Evolutionary conservation across 306 rosid species (phyloP).

Genomic region (Inga leiocalycina): DNA sequence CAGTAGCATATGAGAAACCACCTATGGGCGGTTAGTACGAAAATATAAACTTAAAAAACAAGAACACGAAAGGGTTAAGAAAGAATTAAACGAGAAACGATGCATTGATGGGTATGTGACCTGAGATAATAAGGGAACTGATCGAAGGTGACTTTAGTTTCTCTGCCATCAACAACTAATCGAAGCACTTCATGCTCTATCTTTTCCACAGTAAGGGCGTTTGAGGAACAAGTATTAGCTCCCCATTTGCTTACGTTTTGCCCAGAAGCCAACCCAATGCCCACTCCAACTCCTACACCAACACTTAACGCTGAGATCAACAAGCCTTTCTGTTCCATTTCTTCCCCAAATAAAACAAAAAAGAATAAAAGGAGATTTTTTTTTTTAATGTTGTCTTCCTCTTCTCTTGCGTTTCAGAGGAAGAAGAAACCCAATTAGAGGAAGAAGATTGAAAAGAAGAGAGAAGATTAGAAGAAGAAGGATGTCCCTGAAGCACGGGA

Average conservation of each 20-base stretch:
- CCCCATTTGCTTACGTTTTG: constrained; percentile 69
- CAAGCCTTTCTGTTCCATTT: constrained; percentile 77
- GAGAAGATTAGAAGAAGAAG: background rate
- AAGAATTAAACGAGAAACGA: background rate
- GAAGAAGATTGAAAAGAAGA: background rate
- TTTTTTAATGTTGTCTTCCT: background rate
- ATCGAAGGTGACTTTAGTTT: constrained; percentile 81
- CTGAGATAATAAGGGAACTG: constrained; percentile 90
- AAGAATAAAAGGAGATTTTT: background rate
- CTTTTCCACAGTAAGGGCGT: constrained; percentile 58
- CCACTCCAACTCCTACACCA: constrained; percentile 90
- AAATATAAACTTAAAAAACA: background rate
- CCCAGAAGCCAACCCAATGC: constrained; percentile 83
- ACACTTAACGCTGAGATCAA: constrained; percentile 82
- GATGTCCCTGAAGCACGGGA: background rate
- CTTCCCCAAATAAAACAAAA: background rate
- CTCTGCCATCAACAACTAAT: constrained; percentile 75
- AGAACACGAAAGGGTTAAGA: background rate
- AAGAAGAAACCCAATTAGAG: background rate
- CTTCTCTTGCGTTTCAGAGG: background rate
- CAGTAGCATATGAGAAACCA: background rate
- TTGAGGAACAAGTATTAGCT: constrained; percentile 30
- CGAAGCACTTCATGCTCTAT: constrained; percentile 86
- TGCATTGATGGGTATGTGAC: constrained; percentile 20
- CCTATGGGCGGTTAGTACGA: background rate